Base-by-base conservation (phyloP, 2,329 filamentous ascomycete genomes). In the Periconia macrospinosa region DNA sequence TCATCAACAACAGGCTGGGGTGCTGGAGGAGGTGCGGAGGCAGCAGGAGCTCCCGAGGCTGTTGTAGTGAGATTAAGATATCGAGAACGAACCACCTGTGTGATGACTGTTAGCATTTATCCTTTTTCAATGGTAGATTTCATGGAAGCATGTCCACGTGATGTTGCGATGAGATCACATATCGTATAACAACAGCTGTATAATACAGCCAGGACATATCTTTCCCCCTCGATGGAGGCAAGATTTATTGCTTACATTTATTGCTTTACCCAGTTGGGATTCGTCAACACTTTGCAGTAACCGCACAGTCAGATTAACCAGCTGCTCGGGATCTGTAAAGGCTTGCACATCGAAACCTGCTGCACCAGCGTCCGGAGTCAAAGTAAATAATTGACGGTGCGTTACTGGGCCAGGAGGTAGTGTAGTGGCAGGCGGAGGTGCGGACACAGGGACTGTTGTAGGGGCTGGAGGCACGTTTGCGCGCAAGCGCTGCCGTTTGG, bases 311-410 rank as follows among this genome's bases (percentile, higher is more conserved):
- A 99, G 92, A 65, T 87, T 89, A 15, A 91, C 83, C 2, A 95
- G 85, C 53, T 96, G 76, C 19, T 91, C 84, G 11, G 86, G 69
- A 77, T 72, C 68, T 2, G 92, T 90, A 41, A 99, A 82, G 55
- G 87, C 83, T 46, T 90, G 87, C 35, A 93, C 91, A 70, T 97
- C 90, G 68, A 97, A 97, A 5, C 82, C 83, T 57, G 86, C 88
- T 19, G 95, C 79, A 8, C 84, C 88, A 46, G 83, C 79, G 67
- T 94, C 91, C 45, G 83, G 81, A 6, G 91, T 93, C 45, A 99
- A 80, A 0, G 92, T 95, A 70, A 92, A 99, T 3, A 99, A 79
- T 56, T 96, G 90, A 6, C 89, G 90, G 59, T 91, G 83, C 57
- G 85, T 93, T 60, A 91, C 86, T 33, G 88, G 87, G 0, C 91